Base-by-base conservation (phyloP, 2,329 filamentous ascomycete genomes). In the Colletotrichum lindemuthianum region DNA sequence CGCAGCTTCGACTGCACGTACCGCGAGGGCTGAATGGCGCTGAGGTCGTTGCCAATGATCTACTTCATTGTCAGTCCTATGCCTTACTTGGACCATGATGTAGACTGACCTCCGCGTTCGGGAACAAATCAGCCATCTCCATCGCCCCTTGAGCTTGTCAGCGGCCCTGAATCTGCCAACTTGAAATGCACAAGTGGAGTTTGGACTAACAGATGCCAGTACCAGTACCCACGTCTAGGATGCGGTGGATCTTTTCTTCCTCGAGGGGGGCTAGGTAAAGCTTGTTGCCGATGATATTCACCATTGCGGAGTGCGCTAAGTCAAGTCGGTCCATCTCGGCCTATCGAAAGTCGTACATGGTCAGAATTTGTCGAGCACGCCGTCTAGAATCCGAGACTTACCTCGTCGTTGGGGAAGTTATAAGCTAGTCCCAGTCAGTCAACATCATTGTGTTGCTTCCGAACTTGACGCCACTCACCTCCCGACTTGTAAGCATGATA, bases 221-320 rank as follows among this genome's bases (percentile, higher is more conserved):
- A 5, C 80, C 80, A 0, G 79, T 81, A n/a, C 79, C 79, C 9
- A 82, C 71, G 50, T 82, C 80, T 0, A 82, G 72, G 8, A 82
- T 72, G 3, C 70, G 70, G 1, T 73, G 73, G 4, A 72, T 69
- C 16, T 71, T 72, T 6, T 70, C 69, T 15, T 76, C 60, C 2
- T 67, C 57, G 9, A 77, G 63, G 4, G 74, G 74, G 0, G 75
- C 56, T 8, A 50, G 6, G n/a, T 47, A 60, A 9, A 65, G 44
- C n/a, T 51, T 63, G 24, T 45, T 24, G 1, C 60, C 60, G 3
- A 60, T 33, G 1, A 50, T 50, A 32, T 55, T 59, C 1, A 50
- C 34, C 6, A 43, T 36, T 7, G 60, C 2, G 2, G 33, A 2
- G 7, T 65, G 60, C 6, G n/a, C n/a, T 8, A 65, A 11, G 43